These are phyloP conservation scores for Inga leiocalycina DNA, from an alignment of 306 rosid species.

Conservation along the genomic window DNA sequence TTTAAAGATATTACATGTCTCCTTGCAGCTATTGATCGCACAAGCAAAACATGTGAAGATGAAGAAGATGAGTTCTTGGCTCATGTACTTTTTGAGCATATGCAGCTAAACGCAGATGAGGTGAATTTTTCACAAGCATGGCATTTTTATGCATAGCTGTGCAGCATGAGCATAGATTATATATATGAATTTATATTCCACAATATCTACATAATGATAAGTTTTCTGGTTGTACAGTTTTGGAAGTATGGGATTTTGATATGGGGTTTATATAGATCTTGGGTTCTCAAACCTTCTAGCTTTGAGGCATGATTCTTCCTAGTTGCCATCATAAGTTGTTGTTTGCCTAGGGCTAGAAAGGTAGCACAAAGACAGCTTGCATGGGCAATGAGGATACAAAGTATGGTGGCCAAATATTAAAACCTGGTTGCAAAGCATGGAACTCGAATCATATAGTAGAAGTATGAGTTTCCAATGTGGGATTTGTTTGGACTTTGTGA, in stretches of 20 bases:
- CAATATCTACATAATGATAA: background rate
- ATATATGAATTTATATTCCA: background rate
- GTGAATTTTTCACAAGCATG: slow-evolving; percentile 40
- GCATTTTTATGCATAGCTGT: background rate
- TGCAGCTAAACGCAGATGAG: slow-evolving; percentile 70
- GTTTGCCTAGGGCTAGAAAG: background rate
- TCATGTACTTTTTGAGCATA: slow-evolving; percentile 69
- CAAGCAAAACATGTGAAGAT: slow-evolving; percentile 69
- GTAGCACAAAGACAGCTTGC: background rate
- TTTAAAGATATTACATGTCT: slow-evolving; percentile 34
- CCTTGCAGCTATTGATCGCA: slow-evolving; percentile 47
- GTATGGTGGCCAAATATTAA: background rate
- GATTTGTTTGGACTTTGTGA: background rate
- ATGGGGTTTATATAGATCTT: background rate
- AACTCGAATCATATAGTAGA: background rate
- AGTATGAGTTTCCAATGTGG: background rate
- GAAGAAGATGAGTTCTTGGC: slow-evolving; percentile 83
- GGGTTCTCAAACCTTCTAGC: background rate
- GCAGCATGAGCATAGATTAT: background rate
- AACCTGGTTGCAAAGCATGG: background rate
- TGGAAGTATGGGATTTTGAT: slow-evolving; percentile 6
- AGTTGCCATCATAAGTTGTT: background rate
- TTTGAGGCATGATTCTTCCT: background rate
- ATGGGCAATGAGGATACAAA: background rate
- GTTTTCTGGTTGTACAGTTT: background rate